A percentile compares a stretch with the other conserved stretches of the same genome.
These are phyloP conservation scores for Lunasporangiospora selenospora DNA, from an alignment of 192 early-diverging fungal species.

Conservation along the genomic window DNA sequence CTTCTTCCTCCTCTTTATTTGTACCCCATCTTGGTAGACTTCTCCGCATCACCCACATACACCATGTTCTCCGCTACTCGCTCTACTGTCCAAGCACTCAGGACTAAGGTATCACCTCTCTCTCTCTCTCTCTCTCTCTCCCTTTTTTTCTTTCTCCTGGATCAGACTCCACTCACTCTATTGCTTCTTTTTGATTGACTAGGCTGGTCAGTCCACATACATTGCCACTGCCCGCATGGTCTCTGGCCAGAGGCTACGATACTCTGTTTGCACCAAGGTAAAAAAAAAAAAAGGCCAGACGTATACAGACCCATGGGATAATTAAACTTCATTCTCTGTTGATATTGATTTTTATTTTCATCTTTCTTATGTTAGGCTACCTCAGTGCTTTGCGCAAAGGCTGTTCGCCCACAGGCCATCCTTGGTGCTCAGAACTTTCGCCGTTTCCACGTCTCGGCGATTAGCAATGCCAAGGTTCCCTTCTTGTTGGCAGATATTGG, in stretches of 20 bases:
- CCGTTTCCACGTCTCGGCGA: conserved; percentile 56
- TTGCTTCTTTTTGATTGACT: too few relatives aligned
- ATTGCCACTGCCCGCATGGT: conserved; percentile 40
- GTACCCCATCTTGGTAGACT: not conserved
- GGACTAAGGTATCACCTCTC: conserved; percentile 44
- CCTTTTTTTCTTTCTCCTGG: too few relatives aligned
- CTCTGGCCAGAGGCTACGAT: conserved; percentile 43
- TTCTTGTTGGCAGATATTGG: conserved; percentile 97
- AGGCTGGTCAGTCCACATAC: conserved; percentile 48
- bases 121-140: too few relatives aligned
- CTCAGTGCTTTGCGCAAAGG: conserved; percentile 27
- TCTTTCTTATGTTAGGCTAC: conserved; percentile 13
- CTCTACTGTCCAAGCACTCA: conserved; percentile 31
- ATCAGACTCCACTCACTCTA: too few relatives aligned
- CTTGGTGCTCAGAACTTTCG: conserved; percentile 40
- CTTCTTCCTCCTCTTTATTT: not conserved
- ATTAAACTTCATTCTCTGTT: not conserved
- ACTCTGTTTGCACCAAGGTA: conserved; percentile 44
- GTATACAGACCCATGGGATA: not conserved
- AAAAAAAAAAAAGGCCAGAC: not conserved
- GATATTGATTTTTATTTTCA: not conserved
- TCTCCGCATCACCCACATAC: not conserved
- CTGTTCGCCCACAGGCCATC: conserved; percentile 23
- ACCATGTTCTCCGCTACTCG: conserved; percentile 41
- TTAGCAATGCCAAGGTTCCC: conserved; percentile 58